Base-by-base conservation (phyloP, 129 eudicot genomes). In the Arctium lappa region DNA sequence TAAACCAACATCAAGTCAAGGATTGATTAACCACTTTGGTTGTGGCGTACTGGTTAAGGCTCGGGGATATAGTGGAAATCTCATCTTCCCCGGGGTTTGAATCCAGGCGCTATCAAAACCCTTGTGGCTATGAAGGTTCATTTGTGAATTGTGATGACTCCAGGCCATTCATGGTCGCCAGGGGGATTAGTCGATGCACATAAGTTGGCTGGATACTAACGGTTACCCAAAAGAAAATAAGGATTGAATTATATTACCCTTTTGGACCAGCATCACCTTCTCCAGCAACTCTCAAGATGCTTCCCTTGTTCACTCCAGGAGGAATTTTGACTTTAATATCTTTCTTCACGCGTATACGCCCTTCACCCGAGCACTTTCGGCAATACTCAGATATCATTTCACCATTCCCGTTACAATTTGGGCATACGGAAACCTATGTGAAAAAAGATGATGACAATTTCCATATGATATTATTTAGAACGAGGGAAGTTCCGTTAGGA, bases 191-290 rank as follows among this genome's bases (percentile, higher is more conserved):
- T 2, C 50, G 0, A 11, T 44, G 50, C 8, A 11, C 12, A 2
- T 44, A 44, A 44, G 13, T 13, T 8, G 50, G 50, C 50, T 12
- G n/a, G 15, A 48, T 48, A 48, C 7, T n/a, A 48, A 48, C 60
- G 15, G 27, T 56, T 15, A 53, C 65, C 65, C 22, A 53, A 13
- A 53, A 53, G 3, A 0, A 53, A 46, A 46, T 2, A 46, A 60
- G 68, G 27, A 60, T 60, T n/a, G 68, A 60, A 1, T 16, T 60
- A 82, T 86, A 72, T 22, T 93, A 95, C 99, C 99, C 99, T 84
- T 89, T 95, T 79, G 95, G 95, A 76, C 98, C 99, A 32, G 99
- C 97, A 93, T 95, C 99, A 87, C 99, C 99, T 88, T 95, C 99
- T 76, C 98, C 97, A 40, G 97, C 84, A 75, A 95, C 99, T 87